Conservation (phyloP, 2,329 filamentous ascomycete genomes). For the Claviceps pazoutovae region DNA sequence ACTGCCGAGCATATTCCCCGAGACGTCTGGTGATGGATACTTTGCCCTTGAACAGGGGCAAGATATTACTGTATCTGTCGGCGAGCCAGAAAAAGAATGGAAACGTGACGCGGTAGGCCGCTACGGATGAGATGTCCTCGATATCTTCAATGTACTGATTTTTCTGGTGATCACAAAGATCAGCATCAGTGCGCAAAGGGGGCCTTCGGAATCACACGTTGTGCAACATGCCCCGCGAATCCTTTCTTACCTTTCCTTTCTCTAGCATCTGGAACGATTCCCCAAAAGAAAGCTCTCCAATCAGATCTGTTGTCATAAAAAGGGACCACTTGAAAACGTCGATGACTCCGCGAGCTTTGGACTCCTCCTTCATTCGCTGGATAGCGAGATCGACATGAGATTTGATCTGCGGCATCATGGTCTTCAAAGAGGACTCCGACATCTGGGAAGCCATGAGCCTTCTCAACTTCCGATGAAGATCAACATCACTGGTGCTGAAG, state of each 20-base stretch:
- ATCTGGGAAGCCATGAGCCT: constrained; percentile 27
- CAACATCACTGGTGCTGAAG: constrained; percentile 26
- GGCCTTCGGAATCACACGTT: not conserved
- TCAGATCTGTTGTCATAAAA: constrained; percentile 40
- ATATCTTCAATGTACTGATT: constrained; percentile 28
- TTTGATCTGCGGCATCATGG: constrained; percentile 20
- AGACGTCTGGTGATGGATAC: constrained; percentile 8
- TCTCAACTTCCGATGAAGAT: constrained; percentile 25
- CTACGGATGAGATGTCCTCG: constrained; percentile 12
- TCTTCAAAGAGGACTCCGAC: constrained; percentile 22
- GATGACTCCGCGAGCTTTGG: constrained; percentile 17
- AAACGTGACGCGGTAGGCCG: constrained; percentile 15
- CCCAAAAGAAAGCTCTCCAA: constrained; percentile 39
- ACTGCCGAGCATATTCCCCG: constrained; percentile 14
- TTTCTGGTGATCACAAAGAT: constrained; percentile 4
- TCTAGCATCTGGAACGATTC: constrained; percentile 41
- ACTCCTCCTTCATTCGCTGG: constrained; percentile 29
- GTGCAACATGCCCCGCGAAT: not conserved
- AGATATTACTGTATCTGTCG: constrained; percentile 6
- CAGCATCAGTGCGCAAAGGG: not conserved
- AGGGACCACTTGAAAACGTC: constrained; percentile 41
- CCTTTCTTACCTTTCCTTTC: constrained; percentile 26
- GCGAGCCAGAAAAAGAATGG: constrained; percentile 14
- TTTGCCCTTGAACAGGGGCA: constrained; percentile 12
- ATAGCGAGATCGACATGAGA: constrained; percentile 25